Conservation (phyloP, 768 basidiomycete genomes). For the Suillus decipiens region DNA sequence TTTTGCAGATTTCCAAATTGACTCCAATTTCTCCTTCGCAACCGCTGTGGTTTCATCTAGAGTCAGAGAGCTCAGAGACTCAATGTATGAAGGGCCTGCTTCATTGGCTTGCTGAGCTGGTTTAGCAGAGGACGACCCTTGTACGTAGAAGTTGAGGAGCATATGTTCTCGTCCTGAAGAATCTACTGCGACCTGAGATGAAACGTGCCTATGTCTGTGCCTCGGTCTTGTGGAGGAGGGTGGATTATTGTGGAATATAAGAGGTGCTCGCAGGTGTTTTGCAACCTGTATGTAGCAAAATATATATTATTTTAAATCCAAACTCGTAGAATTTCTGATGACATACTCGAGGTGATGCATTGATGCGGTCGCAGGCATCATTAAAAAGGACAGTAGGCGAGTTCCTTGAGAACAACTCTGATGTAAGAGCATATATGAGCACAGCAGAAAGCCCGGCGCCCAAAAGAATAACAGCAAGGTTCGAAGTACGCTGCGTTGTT, state of each 20-base stretch:
- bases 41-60: conserved; percentile 54
- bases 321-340: neutral
- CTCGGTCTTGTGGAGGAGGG: conserved; percentile 75
- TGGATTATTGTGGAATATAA: conserved; percentile 80
- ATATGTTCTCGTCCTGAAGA: conserved; percentile 77
- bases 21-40: conserved; percentile 43
- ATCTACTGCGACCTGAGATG: conserved; percentile 76
- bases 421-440: conserved; percentile 73
- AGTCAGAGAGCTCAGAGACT: conserved; percentile 53
- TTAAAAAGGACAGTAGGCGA: conserved; percentile 82
- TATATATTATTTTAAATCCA: neutral
- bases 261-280: conserved; percentile 65
- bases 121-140: conserved; percentile 54
- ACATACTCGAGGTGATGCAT: conserved; percentile 46
- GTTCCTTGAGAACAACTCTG: conserved; percentile 86
- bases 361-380: conserved; percentile 53
- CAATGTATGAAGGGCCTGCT: conserved; percentile 37
- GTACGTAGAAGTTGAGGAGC: conserved; percentile 81
- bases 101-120: conserved; percentile 34
- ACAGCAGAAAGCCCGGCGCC: conserved; percentile 82
- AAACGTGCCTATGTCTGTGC: conserved; percentile 81
- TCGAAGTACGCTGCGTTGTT: conserved; percentile 52
- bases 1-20: conserved; percentile 51
- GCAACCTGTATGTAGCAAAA: conserved; percentile 48
- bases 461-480: conserved; percentile 57